A percentile compares a stretch with the other conserved stretches of the same genome.
Conservation (phyloP, 768 basidiomycete genomes). For the Lactifluus pinguis region DNA sequence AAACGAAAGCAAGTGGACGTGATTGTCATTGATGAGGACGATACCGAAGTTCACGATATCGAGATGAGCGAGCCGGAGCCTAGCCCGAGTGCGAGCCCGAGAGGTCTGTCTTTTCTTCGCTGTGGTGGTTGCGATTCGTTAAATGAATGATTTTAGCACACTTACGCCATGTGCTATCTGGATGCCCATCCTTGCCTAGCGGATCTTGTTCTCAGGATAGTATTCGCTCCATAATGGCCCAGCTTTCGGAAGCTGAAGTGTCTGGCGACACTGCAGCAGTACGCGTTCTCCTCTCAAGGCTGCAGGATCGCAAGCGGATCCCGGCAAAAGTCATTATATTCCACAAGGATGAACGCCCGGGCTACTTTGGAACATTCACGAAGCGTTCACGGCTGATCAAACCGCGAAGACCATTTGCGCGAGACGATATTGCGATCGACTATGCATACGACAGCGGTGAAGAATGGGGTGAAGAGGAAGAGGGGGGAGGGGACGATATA, state of each 20-base stretch:
- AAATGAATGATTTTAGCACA: background rate
- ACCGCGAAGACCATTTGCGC: conserved; percentile 73
- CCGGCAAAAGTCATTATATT: conserved; percentile 83
- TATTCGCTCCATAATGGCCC: conserved; percentile 45
- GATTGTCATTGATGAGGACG: conserved; percentile 54
- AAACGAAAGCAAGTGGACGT: conserved; percentile 31
- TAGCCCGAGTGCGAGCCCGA: conserved; percentile 25
- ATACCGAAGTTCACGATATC: conserved; percentile 24
- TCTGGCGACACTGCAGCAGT: conserved; percentile 62
- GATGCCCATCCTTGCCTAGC: conserved; percentile 28
- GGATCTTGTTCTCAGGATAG: conserved; percentile 24
- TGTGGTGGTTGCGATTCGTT: background rate
- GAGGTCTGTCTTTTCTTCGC: conserved; percentile 29
- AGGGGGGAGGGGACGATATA: conserved; percentile 68
- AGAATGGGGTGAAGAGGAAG: conserved; percentile 90
- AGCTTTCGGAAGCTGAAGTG: conserved; percentile 71
- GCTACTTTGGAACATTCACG: conserved; percentile 94
- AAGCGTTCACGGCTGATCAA: conserved; percentile 69
- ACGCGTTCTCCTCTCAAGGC: conserved; percentile 48
- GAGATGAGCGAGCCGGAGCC: conserved; percentile 22
- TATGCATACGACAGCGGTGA: conserved; percentile 92
- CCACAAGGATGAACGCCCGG: conserved; percentile 75
- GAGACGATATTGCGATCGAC: conserved; percentile 70
- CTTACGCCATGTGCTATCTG: background rate
- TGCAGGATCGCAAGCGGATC: conserved; percentile 52